Conservation (phyloP, 1,284 basidiomycete species). For the Leccinum fuscescens region DNA sequence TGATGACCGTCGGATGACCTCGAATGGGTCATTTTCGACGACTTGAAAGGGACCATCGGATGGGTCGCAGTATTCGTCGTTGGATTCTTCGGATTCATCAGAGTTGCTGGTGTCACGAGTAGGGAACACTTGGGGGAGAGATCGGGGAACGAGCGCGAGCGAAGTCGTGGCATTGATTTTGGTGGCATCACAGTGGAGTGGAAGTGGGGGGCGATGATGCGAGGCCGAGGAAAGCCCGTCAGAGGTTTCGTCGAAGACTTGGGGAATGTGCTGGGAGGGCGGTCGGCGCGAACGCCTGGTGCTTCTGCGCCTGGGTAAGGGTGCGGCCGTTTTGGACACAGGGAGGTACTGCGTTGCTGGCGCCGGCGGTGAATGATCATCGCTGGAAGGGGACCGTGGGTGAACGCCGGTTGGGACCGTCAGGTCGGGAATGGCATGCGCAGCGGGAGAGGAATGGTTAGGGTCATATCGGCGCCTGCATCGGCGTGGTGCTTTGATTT, state of each 20-base stretch:
- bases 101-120: too few species aligned
- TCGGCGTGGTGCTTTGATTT: neutral
- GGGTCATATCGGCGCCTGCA: neutral
- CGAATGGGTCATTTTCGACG: too few species aligned
- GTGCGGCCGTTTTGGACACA: constrained; percentile 14
- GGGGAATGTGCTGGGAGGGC: neutral
- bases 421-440: constrained; percentile 34
- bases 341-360: neutral
- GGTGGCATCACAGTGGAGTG: neutral
- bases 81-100: too few species aligned
- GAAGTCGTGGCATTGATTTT: neutral
- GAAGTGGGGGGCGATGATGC: neutral
- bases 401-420: neutral
- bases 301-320: neutral
- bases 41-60: too few species aligned
- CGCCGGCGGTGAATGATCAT: neutral
- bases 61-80: too few species aligned
- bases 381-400: neutral
- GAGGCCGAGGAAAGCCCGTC: neutral
- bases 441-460: neutral
- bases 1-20: too few species aligned
- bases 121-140: too few species aligned
- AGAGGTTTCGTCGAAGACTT: neutral
- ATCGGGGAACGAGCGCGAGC: neutral
- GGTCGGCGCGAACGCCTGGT: constrained; percentile 34